phyloP scores from a whole-genome alignment of 768 basidiomycete species.

The Candolleomyces efflorescens region DNA sequence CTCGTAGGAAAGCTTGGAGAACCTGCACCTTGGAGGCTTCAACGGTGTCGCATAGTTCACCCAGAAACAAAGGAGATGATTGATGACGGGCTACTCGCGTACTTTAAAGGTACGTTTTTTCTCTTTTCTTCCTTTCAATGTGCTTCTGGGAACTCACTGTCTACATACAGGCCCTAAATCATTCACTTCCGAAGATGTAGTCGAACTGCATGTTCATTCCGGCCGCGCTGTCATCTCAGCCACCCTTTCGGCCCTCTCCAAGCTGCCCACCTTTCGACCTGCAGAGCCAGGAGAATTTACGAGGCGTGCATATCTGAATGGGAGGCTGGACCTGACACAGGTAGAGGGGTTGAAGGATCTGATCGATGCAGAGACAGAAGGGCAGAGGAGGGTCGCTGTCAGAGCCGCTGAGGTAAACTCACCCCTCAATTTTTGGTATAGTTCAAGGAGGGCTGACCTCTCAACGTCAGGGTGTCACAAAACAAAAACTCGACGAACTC shows the following conservation, averaged over 20 bases:
- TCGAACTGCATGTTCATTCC: slow-evolving; percentile 87
- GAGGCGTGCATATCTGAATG: slow-evolving; percentile 73
- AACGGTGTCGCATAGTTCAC: slow-evolving; percentile 65
- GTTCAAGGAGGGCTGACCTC: neutral
- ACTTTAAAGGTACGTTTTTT: slow-evolving; percentile 62
- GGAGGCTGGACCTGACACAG: slow-evolving; percentile 82
- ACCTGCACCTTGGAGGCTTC: slow-evolving; percentile 64
- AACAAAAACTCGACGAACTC: slow-evolving; percentile 57
- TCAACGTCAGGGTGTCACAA: slow-evolving; percentile 52
- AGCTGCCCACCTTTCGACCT: slow-evolving; percentile 61
- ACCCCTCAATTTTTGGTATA: neutral
- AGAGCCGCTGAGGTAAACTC: slow-evolving; percentile 60
- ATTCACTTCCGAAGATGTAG: slow-evolving; percentile 77
- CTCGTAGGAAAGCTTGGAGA: slow-evolving; percentile 6
- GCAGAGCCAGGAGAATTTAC: slow-evolving; percentile 91
- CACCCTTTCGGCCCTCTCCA: slow-evolving; percentile 59
- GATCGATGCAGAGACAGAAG: slow-evolving; percentile 85
- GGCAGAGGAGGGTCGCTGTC: slow-evolving; percentile 71
- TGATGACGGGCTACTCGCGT: slow-evolving; percentile 80
- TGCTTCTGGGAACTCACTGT: neutral
- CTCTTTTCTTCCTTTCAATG: neutral
- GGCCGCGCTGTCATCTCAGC: slow-evolving; percentile 76
- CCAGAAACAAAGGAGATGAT: slow-evolving; percentile 56
- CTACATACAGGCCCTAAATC: slow-evolving; percentile 59
- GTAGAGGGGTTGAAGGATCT: slow-evolving; percentile 86